Base-by-base conservation (phyloP, 2,329 filamentous ascomycete genomes). In the Colletotrichum noveboracense region DNA sequence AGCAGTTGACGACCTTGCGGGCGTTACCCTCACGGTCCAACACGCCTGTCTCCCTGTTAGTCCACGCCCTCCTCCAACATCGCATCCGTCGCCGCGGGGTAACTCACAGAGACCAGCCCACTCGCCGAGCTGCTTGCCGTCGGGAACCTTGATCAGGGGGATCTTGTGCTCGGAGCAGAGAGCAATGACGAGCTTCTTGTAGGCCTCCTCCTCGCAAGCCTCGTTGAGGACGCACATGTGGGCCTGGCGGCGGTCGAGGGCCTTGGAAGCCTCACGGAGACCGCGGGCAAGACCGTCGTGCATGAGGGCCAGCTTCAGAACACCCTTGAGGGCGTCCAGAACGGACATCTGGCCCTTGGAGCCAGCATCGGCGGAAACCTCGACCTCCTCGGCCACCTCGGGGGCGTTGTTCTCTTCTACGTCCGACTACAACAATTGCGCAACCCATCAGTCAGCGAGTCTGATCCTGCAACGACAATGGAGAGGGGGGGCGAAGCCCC, bases 141-240 rank as follows among this genome's bases (percentile, higher is more conserved):
- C 97, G 82, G 96, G 96, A 80, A 99, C 97, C 95, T 99, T 98
- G 93, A 99, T 99, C 84, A 99, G 91, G 81, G 97, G 97, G 85
- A 99, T 99, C 94, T 98, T 98, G 92, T 99, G 97, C 93, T 99
- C 97, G 80, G 94, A 95, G 95, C 97, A 99, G 78, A 99, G 94
- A 79, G 97, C 97, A 82, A 98, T 95, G 84, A 99, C 96, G 81
- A 99, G 93, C 94, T 99, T 99, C 96, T 99, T 99, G 93, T 99
- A 99, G 82, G 97, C 96, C 90, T 99, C 97, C 93, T 99, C 97
- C 92, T 99, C 97, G 92, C 97, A 99, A 82, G 94, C 94, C 93
- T 99, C 97, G 93, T 99, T 99, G 84, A 99, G 94, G 82, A 99
- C 97, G 88, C 97, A 99, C 96, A 99, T 98, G 92, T 99, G 97